These are phyloP conservation scores for Talaromyces sp. DNA, from an alignment of 2,329 filamentous ascomycete genomes.

Conservation along the genomic window DNA sequence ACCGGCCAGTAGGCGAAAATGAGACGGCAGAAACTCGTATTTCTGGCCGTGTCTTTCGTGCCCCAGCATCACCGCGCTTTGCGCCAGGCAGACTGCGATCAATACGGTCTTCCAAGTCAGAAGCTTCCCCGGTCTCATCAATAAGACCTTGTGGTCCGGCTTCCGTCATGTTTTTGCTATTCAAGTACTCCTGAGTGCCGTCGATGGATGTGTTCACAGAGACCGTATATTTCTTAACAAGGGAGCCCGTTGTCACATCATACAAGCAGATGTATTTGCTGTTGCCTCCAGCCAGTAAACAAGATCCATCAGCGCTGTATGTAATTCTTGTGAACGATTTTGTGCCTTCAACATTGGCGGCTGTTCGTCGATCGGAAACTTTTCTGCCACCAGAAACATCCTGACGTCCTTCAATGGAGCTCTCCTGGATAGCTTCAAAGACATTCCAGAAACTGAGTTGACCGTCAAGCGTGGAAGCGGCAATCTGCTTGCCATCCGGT, in stretches of 20 bases:
- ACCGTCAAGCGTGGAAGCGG: constrained; percentile 87
- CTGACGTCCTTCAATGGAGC: constrained; percentile 80
- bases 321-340: constrained; percentile 84
- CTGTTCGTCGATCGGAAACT: constrained; percentile 78
- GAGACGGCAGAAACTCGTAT: constrained; percentile 78
- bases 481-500: constrained; percentile 85
- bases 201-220: constrained; percentile 93
- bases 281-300: constrained; percentile 84
- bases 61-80: constrained; percentile 79
- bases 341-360: constrained; percentile 82
- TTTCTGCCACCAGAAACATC: constrained; percentile 92
- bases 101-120: constrained; percentile 78
- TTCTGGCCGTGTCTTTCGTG: constrained; percentile 69
- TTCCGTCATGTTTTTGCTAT: constrained; percentile 86
- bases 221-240: constrained; percentile 93
- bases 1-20: constrained; percentile 81
- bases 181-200: constrained; percentile 94
- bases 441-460: constrained; percentile 95
- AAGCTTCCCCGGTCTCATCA: constrained; percentile 81
- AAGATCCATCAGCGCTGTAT: constrained; percentile 89
- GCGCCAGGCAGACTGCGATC: constrained; percentile 78
- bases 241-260: constrained; percentile 83
- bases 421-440: constrained; percentile 77
- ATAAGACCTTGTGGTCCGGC: constrained; percentile 80
- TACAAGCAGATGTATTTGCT: constrained; percentile 99